phyloP scores from a whole-genome alignment of 1,139 yeast genomes.

The Zygosaccharomyces sapae region DNA sequence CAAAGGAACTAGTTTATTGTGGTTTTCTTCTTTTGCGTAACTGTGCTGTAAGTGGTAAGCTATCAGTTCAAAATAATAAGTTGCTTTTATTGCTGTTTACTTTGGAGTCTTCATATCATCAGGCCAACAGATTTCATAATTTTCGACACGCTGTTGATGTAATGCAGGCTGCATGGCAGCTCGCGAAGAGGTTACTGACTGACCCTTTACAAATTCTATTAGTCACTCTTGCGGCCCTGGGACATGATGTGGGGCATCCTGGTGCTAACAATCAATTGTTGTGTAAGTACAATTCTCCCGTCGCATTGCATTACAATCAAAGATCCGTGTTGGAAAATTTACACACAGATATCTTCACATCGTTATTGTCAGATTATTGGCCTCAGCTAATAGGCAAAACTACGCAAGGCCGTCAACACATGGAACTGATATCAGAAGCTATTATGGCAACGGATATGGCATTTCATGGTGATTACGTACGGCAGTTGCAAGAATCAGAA shows the following conservation, averaged over 20 bases:
- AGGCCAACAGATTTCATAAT: conserved; percentile 88
- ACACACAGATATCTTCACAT: conserved; percentile 68
- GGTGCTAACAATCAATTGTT: conserved; percentile 83
- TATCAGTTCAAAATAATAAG: conserved; percentile 25
- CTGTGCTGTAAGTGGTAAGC: too few species aligned
- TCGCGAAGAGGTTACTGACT: conserved; percentile 21
- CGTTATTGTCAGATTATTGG: conserved; percentile 59
- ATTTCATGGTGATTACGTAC: conserved; percentile 70
- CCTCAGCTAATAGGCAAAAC: conserved; percentile 42
- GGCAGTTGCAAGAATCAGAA: conserved; percentile 21
- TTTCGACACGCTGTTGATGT: conserved; percentile 96
- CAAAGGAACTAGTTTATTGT: conserved; percentile 31
- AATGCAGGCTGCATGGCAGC: conserved; percentile 65
- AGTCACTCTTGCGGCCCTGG: conserved; percentile 75
- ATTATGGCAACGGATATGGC: conserved; percentile 95
- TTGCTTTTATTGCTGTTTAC: conserved; percentile 29
- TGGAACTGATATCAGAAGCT: conserved; percentile 32
- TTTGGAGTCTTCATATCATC: conserved; percentile 67
- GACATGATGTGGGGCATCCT: conserved; percentile 96
- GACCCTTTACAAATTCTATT: conserved; percentile 19
- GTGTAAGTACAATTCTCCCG: conserved; percentile 57
- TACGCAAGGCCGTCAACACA: conserved; percentile 12
- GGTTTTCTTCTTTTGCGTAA: conserved; percentile 25
- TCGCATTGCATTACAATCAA: conserved; percentile 58
- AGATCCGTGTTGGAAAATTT: conserved; percentile 76